Evolutionary conservation across 257 asterid species (phyloP), one percentile per base, ranked within the genome.

Genomic region (Rhazya stricta): DNA sequence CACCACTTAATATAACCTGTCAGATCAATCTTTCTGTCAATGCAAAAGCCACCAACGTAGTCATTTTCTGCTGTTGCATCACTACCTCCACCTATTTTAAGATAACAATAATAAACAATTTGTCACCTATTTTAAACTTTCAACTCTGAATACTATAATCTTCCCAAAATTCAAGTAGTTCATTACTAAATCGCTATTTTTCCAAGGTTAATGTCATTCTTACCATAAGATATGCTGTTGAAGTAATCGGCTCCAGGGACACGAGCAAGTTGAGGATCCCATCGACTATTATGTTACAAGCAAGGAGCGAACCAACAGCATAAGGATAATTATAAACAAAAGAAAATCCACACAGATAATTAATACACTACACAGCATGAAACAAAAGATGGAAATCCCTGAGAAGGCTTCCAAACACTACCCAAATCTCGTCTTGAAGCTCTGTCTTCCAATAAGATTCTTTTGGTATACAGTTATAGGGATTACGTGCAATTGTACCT

Each of bases 1-100:
- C 99, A 95, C 99, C 99, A 95, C 80, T 92, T 92, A 79, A 95
- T 91, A 84, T 89, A 89, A 86, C 83, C 89, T 65, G 99, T 85
- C 86, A 95, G 82, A 84, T 95, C 99, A 62, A 95, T 89, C 88
- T 95, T 95, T 84, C 96, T 82, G 66, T 87, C 97, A 43, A 81
- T 74, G 77, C 94, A 81, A 76, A 83, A 94, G 67, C 91, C 89
- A 67, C 88, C 89, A 25, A 84, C 78, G 78, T 80, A 89, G 29
- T 87, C 98, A 79, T 85, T 87, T 78, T 87, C 97, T 54, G 84
- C 76, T 76, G 89, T 76, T 70, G 77, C 80, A 68, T 91, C 91
- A 79, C 87, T 96, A 83, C 96, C 96, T 87, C 83, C 81, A 81
- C 83, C 83, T 80, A 71, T 48, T 42, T 73, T 46, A 74, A 78